phyloP scores from a whole-genome alignment of 768 basidiomycete species.

The Psilocybe sp. region DNA sequence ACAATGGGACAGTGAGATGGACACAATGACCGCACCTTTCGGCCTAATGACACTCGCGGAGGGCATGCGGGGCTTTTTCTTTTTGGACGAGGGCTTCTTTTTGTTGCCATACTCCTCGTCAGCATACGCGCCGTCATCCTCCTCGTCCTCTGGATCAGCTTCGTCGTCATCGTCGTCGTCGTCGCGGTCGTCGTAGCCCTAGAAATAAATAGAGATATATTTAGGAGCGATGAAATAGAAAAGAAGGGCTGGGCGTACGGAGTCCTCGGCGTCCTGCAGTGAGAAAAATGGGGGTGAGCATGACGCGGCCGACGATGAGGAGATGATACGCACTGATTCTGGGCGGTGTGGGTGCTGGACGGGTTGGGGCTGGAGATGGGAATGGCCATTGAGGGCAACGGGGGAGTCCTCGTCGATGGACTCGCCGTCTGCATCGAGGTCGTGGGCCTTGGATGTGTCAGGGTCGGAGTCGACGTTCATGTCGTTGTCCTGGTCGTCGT shows the following conservation, averaged over 20 bases:
- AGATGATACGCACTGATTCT: constrained; percentile 37
- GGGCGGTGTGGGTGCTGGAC: constrained; percentile 22
- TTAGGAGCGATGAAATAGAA: constrained; percentile 10
- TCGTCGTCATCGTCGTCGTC: constrained; percentile 71
- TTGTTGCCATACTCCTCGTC: constrained; percentile 67
- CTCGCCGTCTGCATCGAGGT: constrained; percentile 64
- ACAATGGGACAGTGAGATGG: constrained; percentile 7
- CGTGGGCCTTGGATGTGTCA: constrained; percentile 45
- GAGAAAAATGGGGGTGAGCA: constrained; percentile 12
- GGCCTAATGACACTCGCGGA: constrained; percentile 48
- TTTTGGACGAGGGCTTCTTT: constrained; percentile 59
- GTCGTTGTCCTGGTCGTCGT: constrained; percentile 60
- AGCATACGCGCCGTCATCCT: constrained; percentile 76
- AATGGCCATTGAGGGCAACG: constrained; percentile 30
- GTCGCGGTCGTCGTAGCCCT: constrained; percentile 55
- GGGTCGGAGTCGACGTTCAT: constrained; percentile 72
- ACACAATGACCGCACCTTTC: constrained; percentile 44
- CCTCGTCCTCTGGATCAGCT: constrained; percentile 44
- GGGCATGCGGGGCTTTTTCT: constrained; percentile 53
- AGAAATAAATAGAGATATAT: constrained; percentile 21
- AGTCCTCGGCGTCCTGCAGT: constrained; percentile 52
- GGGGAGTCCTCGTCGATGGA: constrained; percentile 54
- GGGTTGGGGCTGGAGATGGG: constrained; percentile 27
- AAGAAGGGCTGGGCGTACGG: constrained; percentile 41
- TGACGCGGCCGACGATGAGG: constrained; percentile 5